Evolutionary conservation across 1,284 basidiomycete genomes (phyloP), one percentile per base, ranked within the genome.

Genomic region (Trametes sp.): DNA sequence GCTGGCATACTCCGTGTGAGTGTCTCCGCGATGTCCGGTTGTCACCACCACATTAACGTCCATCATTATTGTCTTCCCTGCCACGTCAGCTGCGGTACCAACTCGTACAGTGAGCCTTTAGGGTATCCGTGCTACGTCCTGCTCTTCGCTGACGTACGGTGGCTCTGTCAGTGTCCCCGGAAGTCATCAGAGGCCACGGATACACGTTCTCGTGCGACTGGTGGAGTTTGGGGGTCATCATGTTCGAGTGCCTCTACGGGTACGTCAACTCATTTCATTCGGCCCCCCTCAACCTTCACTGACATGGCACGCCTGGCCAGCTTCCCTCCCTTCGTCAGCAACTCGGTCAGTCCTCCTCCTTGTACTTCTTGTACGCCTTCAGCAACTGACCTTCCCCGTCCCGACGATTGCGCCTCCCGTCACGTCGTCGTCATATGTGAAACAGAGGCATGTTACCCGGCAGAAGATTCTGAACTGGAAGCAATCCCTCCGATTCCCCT

Each of bases 221-320:
- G 96, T 98, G 97, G 96, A 95, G 93, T 75, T 83, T 98, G 52
- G 96, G 96, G 24, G 92, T 97, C 57, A 97, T 98, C 74, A 90
- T 95, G 86, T 94, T 89, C 71, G 93, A 95, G 76, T 95, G 93
- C 73, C 80, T 96, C 72, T 96, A 94, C 71, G 94, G 93, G 90
- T 92, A 74, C 69, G 87, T 80, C 63, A 69, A 61, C 58, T 61
- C 52, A 53, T 21, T 29, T n/a, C 61, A 57, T 46, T 62, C 64
- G 51, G 29, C 41, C 49, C 44, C 52, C 52, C 31, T 73, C 41
- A 19, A 50, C 41, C 29, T 49, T 46, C 52, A 24, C 50, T 61
- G 55, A 61, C 54, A 23, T 26, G 45, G 14, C 31, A 26, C n/a
- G 8, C 23, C 45, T 38, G 49, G 21, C 28, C 70, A 96, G 94